Base-by-base conservation (phyloP, 352 stramenopile genomes). In the Elongisporangium prolatum region DNA sequence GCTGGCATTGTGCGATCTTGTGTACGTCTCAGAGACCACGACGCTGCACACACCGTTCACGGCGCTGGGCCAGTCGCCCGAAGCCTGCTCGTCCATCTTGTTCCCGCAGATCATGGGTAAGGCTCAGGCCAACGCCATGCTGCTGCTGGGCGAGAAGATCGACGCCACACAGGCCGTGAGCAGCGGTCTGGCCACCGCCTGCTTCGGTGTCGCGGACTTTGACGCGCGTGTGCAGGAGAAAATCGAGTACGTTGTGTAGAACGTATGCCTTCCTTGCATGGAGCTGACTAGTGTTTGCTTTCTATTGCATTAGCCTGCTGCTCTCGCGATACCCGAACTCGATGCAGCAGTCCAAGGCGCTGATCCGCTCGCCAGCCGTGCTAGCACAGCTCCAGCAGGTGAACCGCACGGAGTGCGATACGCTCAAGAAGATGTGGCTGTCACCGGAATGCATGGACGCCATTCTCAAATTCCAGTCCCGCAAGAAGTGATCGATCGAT, bases 1-100 rank as follows among this genome's bases (percentile, higher is more conserved):
- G 16, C 73, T 97, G 11, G 77, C 73, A 13, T 84, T 97, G 48
- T 96, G 86, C 49, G 93, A 98, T 64, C 57, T 97, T 5, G 86
- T 97, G 38, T 97, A 97, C 67, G 82, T 88, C 50, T 88, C 82
- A n/a, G 75, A 92, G 48, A 80, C 66, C 2, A 82, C 87, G 16
- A 97, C 86, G 21, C 93, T 98, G 71, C 91, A 95, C 71, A 97
- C 91, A 34, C 93, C 91, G 17, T 98, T 98, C 74, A 96, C 88
- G 48, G 72, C 84, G 25, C 69, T 98, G 10, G 93, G 90, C 0
- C 84, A 97, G 58, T 84, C 89, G 3, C 93, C 93, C 0, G 93
- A 98, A 62, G 85, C 90, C n/a, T 96, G 88, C 60, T 96, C 84
- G 57, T 97, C 88, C 16, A 57, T 90, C 25, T 73, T 93, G 0